A percentile compares a stretch with the other conserved stretches of the same genome.
Conservation (phyloP, 345 rosid genomes). For the Bruguiera sexangula region DNA sequence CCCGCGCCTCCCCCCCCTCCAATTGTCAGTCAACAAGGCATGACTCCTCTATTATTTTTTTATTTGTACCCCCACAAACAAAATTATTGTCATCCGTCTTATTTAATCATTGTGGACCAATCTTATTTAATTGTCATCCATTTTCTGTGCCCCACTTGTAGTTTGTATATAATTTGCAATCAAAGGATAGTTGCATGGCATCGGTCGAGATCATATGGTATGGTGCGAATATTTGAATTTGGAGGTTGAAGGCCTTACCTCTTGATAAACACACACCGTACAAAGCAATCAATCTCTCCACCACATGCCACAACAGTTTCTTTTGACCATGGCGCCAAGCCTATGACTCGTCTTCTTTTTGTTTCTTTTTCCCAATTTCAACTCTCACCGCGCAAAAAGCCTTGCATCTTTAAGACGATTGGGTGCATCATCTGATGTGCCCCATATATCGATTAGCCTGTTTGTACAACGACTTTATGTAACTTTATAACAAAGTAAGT, state of each 20-base stretch:
- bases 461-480: background rate
- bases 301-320: background rate
- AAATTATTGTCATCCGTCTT: conserved; percentile 27
- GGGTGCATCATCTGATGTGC: background rate
- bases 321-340: conserved; percentile 22
- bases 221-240: too few relatives aligned
- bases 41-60: conserved; percentile 26
- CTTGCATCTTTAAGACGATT: conserved; percentile 14
- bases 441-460: background rate
- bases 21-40: conserved; percentile 38
- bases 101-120: too few relatives aligned
- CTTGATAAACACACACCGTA: too few relatives aligned
- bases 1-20: conserved; percentile 21
- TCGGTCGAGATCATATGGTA: too few relatives aligned
- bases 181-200: too few relatives aligned
- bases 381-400: background rate
- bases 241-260: too few relatives aligned
- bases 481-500: too few relatives aligned
- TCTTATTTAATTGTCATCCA: too few relatives aligned
- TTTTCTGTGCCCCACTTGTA: too few relatives aligned
- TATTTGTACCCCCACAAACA: conserved; percentile 24
- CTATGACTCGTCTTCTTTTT: background rate
- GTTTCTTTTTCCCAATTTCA: background rate
- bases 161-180: too few relatives aligned
- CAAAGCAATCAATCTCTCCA: too few relatives aligned